Base-by-base conservation (phyloP, 345 rosid species). In the Alliaria petiolata region DNA sequence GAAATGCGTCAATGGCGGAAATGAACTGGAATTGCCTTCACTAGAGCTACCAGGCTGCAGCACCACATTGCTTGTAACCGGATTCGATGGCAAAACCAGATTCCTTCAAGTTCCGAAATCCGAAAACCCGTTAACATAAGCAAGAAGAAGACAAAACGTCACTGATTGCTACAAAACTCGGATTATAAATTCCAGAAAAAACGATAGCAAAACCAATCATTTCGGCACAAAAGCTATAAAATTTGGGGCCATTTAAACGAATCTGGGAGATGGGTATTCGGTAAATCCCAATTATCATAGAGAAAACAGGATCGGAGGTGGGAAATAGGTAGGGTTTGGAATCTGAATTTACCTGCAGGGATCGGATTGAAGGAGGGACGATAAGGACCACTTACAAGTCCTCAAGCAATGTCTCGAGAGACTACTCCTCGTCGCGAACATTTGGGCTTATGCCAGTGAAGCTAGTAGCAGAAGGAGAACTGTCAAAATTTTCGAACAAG, bases 341-440 rank as follows among this genome's bases (percentile, higher is more conserved):
- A 49, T 62, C 47, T 45, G 62, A 67, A 39, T 25, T 42, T 75
- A 93, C 96, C 82, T 80, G 81, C 16, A 51, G 47, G 82, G 80
- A 77, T 70, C 81, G 51, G 87, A 76, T 65, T 80, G 83, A 65
- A 81, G 81, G 20, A 78, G 64, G 44, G 87, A 81, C 40, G 86
- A 77, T 71, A 90, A 72, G 2, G 80, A 64, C 80, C 76, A 57
- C 49, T 53, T 38, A 69, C 70, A 67, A 40, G 81, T 74, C 66
- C 65, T 84, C 31, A 71, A 87, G 70, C 69, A 69, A 4, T 80
- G 73, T 67, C 67, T 82, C 62, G 77, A 85, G 65, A 90, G 72
- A 61, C n/a, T n/a, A n/a, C 65, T 84, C 76, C 91, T 83, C 22
- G 83, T 67, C 35, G 82, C 83, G 62, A 88, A 85, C 97, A 92